phyloP scores from a whole-genome alignment of 352 stramenopile genomes.

The Pythium brachiatum region DNA sequence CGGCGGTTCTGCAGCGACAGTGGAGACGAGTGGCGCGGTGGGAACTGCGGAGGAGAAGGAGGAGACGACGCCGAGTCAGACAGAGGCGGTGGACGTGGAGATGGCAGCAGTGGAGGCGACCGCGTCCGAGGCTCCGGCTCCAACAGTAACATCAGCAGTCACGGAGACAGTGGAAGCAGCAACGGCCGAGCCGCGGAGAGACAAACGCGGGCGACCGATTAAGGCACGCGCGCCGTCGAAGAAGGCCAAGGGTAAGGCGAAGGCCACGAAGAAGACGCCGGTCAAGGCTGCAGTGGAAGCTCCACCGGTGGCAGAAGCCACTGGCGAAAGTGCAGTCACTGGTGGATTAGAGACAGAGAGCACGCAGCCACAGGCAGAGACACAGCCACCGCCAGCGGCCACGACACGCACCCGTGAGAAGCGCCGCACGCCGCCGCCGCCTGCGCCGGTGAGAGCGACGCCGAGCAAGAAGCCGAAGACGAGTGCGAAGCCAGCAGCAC shows the following conservation, averaged over 20 bases:
- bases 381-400: neutral
- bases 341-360: neutral
- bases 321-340: no score
- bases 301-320: neutral
- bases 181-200: neutral
- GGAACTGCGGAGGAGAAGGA: neutral
- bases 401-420: slow-evolving; percentile 2
- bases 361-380: neutral
- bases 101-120: neutral
- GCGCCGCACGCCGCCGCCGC: slow-evolving; percentile 1
- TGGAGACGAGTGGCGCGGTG: neutral
- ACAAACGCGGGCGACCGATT: neutral
- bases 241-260: neutral
- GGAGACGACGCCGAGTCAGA: neutral
- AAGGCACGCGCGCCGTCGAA: neutral
- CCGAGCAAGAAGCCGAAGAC: slow-evolving; percentile 4
- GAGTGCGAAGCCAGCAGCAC: neutral
- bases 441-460: neutral
- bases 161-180: neutral
- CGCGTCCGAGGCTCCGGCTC: no score
- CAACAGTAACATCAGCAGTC: no score
- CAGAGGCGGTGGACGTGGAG: neutral
- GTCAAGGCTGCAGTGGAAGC: neutral
- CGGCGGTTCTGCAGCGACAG: neutral
- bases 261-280: neutral